Base-by-base conservation (phyloP, 164 flowering plant species). In the Cinnamomum micranthum region DNA sequence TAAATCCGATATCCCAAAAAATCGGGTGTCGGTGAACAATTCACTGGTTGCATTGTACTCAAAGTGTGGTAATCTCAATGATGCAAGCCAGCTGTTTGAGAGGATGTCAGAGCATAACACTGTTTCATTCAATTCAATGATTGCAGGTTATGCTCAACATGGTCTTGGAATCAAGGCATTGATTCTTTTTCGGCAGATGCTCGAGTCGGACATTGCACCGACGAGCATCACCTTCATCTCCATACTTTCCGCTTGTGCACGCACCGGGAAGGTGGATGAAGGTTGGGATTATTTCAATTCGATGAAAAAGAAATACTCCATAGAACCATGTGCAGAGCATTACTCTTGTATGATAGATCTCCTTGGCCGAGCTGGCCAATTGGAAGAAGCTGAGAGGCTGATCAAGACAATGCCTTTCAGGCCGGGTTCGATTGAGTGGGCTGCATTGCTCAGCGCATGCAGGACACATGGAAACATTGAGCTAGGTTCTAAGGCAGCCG, bases 291-390 rank as follows among this genome's bases (percentile, higher is more conserved):
- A 86, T 71, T 90, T 90, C 70, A 78, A 72, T 6, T 70, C 83
- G 78, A 94, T 94, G 94, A 79, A 76, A 41, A 84, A 83, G 47
- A 80, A 77, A 73, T 90, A 86, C 65, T 80, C 79, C 27, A 86
- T 92, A 51, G 84, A 81, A 73, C 94, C 97, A 70, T 86, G 77
- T 52, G 78, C 75, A 41, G 92, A 89, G 25, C 97, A 94, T 68
- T 92, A 89, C 81, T 85, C 93, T 6, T 94, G 96, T 80, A 88
- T 92, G 91, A 86, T 94, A 66, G 98, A 94, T 81, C 92, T 94
- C 74, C 79, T 91, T 20, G 95, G 97, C 19, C 85, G 97, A 77
- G 90, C 93, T 3, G 97, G 98, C 19, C 84, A 85, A 73, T 78
- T 94, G 41, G 78, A 72, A 65, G 94, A 90, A 80, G 97, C 93